A percentile compares a stretch with the other conserved stretches of the same genome.
phyloP scores from a whole-genome alignment of 768 basidiomycete species.

The Termitomyces sp. region DNA sequence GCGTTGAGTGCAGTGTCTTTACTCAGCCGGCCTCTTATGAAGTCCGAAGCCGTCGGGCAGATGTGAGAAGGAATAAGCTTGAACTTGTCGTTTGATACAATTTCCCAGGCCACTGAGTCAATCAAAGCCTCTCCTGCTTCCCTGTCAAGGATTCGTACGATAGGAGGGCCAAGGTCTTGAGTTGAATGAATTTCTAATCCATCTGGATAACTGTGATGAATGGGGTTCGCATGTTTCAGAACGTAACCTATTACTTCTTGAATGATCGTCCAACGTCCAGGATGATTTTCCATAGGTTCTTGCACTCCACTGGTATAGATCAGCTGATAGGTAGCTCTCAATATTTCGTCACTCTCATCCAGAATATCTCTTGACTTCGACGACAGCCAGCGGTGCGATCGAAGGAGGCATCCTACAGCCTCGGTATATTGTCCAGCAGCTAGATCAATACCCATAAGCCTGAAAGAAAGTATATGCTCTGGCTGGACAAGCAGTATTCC shows the following conservation, averaged over 20 bases:
- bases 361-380: slow-evolving; percentile 29
- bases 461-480: slow-evolving; percentile 47
- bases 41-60: slow-evolving; percentile 13
- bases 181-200: slow-evolving; percentile 14
- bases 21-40: slow-evolving; percentile 14
- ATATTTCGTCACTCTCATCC: slow-evolving; percentile 44
- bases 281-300: slow-evolving; percentile 29
- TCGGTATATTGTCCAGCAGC: background rate
- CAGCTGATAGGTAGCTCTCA: slow-evolving; percentile 41
- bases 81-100: slow-evolving; percentile 17
- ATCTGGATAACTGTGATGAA: slow-evolving; percentile 12
- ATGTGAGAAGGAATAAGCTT: slow-evolving; percentile 12
- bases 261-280: slow-evolving; percentile 35
- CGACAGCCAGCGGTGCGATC: slow-evolving; percentile 22
- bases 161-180: background rate
- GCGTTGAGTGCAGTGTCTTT: background rate
- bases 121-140: slow-evolving; percentile 14
- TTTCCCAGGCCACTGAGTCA: slow-evolving; percentile 9
- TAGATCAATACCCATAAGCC: slow-evolving; percentile 39
- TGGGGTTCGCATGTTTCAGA: slow-evolving; percentile 7
- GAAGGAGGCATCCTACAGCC: slow-evolving; percentile 17
- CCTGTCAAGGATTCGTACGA: slow-evolving; percentile 14
- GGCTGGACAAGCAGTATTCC: slow-evolving; percentile 48
- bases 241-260: slow-evolving; percentile 32
- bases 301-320: slow-evolving; percentile 39